Base-by-base conservation (phyloP, 352 stramenopile genomes). In the Pythium grandisporangium region DNA sequence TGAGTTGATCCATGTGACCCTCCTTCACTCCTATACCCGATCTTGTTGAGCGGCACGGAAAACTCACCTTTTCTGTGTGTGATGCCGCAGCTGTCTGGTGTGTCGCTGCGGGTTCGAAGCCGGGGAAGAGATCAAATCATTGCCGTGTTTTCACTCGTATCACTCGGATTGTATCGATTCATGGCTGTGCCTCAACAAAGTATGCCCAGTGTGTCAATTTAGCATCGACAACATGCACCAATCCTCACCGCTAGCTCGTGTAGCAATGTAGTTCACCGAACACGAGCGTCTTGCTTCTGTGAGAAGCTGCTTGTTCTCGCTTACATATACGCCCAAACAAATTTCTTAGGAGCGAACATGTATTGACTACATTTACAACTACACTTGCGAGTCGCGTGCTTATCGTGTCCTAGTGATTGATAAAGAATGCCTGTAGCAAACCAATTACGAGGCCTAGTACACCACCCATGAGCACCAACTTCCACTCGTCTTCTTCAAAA, bases 401-500 rank as follows among this genome's bases (percentile, higher is more conserved):
- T 32, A 32, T 32, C 8, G 26, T 6, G 8, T 11, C 27, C 32
- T 75, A 90, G 48, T 87, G 70, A 41, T 87, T 84, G 60, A 93
- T 87, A 22, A 89, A 63, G 50, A 91, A 84, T n/a, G 84, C 73
- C 59, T 98, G 93, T n/a, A 96, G 42, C 48, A 95, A 53, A 29
- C 93, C 95, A 37, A 97, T 95, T 12, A 79, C 48, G 26, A 95
- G 61, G 30, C 96, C 96, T 6, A 99, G 71, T 16, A 91, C 75
- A 17, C 93, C 95, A 32, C 96, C 96, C 59, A 98, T 95, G 37
- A 97, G 60, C 59, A 99, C 97, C 3, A 99, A 70, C 48, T 97
- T 97, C 70, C 96, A 96, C 76, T 99, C 96, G 58, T 99, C 96
- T 54, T 99, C 95, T 61, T 99, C 82, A 64, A 99, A 99, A 14